These are phyloP conservation scores for Rhynchospora breviuscula DNA, from an alignment of 176 grass and related monocot species.

Conservation along the genomic window DNA sequence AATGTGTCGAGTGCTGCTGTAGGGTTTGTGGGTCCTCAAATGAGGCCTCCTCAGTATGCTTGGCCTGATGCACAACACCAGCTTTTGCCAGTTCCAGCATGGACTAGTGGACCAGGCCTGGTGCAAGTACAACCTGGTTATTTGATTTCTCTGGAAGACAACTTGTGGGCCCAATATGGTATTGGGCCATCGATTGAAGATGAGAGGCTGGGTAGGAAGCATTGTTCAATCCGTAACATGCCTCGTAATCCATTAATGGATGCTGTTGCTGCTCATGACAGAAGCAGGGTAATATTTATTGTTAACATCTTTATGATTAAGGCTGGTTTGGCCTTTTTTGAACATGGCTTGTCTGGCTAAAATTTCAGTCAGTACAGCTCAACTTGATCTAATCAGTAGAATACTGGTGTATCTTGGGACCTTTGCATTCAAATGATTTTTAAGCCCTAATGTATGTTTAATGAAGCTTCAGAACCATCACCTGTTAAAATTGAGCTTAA, in stretches of 20 bases:
- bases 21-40: neutral
- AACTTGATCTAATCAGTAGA: neutral
- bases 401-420: neutral
- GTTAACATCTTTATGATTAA: neutral
- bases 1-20: neutral
- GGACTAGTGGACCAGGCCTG: slow-evolving; percentile 51
- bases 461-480: neutral
- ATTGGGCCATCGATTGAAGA: slow-evolving; percentile 35
- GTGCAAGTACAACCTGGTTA: slow-evolving; percentile 61
- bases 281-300: slow-evolving; percentile 73
- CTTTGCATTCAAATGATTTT: neutral
- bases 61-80: neutral
- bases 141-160: slow-evolving; percentile 45
- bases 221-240: slow-evolving; percentile 60
- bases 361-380: neutral
- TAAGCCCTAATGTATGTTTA: neutral
- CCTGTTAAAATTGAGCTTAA: neutral
- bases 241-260: slow-evolving; percentile 91
- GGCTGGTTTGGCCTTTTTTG: neutral
- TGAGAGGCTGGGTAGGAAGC: slow-evolving; percentile 44
- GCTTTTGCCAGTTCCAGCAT: slow-evolving; percentile 37
- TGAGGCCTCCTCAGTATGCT: slow-evolving; percentile 8
- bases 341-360: neutral
- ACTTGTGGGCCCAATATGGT: slow-evolving; percentile 25
- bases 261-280: slow-evolving; percentile 90